phyloP scores from a whole-genome alignment of 2,329 filamentous ascomycete genomes.

The Aureobasidium melanogenum region DNA sequence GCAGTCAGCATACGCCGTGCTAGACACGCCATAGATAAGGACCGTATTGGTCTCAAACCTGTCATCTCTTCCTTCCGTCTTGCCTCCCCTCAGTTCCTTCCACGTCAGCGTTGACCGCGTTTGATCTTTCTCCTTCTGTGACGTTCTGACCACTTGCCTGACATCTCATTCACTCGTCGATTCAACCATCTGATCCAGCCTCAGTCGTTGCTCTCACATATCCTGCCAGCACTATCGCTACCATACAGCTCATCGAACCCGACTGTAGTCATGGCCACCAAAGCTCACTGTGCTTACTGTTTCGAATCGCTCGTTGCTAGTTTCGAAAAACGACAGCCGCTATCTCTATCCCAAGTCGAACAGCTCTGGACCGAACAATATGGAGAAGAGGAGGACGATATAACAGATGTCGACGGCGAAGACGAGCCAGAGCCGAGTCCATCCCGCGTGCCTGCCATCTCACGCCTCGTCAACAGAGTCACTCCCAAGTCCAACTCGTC shows the following conservation, averaged over 20 bases:
- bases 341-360: slow-evolving; percentile 61
- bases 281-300: slow-evolving; percentile 82
- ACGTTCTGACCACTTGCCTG: background rate
- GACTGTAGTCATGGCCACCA: slow-evolving; percentile 59
- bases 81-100: background rate
- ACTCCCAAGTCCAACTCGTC: slow-evolving; percentile 20
- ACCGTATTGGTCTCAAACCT: background rate
- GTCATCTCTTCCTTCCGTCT: background rate
- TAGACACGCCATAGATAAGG: background rate
- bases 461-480: slow-evolving; percentile 29
- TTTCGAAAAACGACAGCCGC: slow-evolving; percentile 59
- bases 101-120: background rate
- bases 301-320: slow-evolving; percentile 78
- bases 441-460: slow-evolving; percentile 34
- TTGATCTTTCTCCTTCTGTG: background rate
- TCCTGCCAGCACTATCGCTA: background rate
- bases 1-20: background rate
- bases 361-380: slow-evolving; percentile 51
- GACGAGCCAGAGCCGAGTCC: slow-evolving; percentile 10
- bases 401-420: slow-evolving; percentile 20
- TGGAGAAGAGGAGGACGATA: slow-evolving; percentile 21
- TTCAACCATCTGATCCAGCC: background rate
- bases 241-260: background rate
- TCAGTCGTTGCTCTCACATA: too few species aligned
- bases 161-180: background rate